Evolutionary conservation across 352 stramenopile genomes (phyloP), one percentile per base, ranked within the genome.

Genomic region (Pythium phragmitis): DNA sequence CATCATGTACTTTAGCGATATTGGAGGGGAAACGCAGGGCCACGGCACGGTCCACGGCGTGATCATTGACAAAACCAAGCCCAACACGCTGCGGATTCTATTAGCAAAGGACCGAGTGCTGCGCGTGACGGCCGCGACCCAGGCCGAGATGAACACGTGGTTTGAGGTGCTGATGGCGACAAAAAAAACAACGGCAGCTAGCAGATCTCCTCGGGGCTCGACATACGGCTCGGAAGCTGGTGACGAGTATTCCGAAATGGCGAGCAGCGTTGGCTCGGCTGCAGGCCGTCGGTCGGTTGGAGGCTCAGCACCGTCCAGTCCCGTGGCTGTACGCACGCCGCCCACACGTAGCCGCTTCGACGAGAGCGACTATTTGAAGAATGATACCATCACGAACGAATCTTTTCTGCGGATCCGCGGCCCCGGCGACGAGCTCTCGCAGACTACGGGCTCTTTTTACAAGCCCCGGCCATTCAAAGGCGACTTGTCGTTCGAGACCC

Each of bases 351-450:
- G 73, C 46, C 78, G 79, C 14, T 77, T 89, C 19, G 63, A 86
- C 23, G 70, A 79, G 41, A 72, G 57, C 30, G 80, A 92, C 53
- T 90, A 92, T 68, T 59, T 92, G 2, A 46, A 65, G 30, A 89
- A 90, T 53, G 80, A 92, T 33, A 79, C 75, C n/a, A 83, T 92
- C 68, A 83, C 72, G 39, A 87, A 92, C 69, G 80, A 92, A 34
- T 87, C 80, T 21, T 82, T 89, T 46, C 64, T 89, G 53, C 79
- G 83, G 1, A 77, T 89, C 28, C 67, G 64, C 9, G 70, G 66
- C 61, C 71, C 72, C 58, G 72, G 13, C 70, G 85, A 57, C 23
- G 67, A 73, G 3, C 36, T 73, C 33, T 48, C 60, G 21, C 36
- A 67, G 7, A 73, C 67, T 6, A 56, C 47, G 3, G 66, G 66